Evolutionary conservation across 225 moss, liverwort and hornwort species (phyloP).

Genomic region (Bryoerythrophyllum caledonicum): DNA sequence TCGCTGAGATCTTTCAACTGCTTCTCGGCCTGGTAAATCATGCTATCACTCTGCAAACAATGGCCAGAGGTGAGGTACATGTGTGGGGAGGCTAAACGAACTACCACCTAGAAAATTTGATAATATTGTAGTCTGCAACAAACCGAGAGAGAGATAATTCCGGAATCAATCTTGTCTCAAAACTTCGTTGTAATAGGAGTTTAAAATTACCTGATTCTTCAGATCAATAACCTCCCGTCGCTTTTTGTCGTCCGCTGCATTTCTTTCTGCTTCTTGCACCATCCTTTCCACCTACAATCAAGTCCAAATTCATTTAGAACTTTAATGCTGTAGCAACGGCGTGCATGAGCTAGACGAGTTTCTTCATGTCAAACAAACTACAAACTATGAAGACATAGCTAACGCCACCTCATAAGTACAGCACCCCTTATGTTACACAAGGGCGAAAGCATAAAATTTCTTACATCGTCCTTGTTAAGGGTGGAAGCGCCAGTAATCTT

Average conservation of each 20-base stretch:
- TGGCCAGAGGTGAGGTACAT: slow-evolving; percentile 8
- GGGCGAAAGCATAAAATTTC: neutral
- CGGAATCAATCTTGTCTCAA: too few relatives aligned
- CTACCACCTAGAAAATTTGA: neutral
- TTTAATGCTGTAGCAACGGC: neutral
- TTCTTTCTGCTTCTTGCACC: slow-evolving; percentile 65
- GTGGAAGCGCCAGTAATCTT: slow-evolving; percentile 73
- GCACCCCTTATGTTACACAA: neutral
- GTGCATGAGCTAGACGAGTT: neutral
- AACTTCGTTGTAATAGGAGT: neutral
- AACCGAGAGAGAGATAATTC: neutral
- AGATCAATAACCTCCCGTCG: slow-evolving; percentile 49
- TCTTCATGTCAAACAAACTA: neutral
- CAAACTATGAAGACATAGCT: neutral
- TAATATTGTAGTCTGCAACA: neutral
- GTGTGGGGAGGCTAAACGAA: neutral
- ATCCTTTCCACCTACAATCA: slow-evolving; percentile 57
- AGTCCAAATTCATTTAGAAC: neutral
- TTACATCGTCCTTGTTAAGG: slow-evolving; percentile 63
- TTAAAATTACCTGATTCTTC: slow-evolving; percentile 48
- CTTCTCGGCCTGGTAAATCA: slow-evolving; percentile 62
- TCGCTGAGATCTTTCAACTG: slow-evolving; percentile 61
- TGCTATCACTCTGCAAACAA: slow-evolving; percentile 54
- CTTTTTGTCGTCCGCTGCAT: slow-evolving; percentile 49
- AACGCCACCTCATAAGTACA: neutral